These are phyloP conservation scores for Trichocladium uniseriatum DNA, from an alignment of 495 filamentous ascomycete species.

Conservation along the genomic window DNA sequence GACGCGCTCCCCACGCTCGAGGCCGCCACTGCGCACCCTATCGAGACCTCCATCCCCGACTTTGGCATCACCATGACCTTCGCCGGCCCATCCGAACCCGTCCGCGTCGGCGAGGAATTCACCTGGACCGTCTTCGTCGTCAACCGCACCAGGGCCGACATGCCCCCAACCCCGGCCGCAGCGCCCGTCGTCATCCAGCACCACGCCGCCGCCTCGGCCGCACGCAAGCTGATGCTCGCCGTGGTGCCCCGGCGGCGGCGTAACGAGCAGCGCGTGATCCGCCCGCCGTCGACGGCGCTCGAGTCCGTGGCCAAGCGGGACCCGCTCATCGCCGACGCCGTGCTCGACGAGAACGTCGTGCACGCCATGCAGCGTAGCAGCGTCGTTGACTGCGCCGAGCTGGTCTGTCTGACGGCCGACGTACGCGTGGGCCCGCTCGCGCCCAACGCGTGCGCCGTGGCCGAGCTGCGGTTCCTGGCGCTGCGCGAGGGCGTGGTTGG, in stretches of 20 bases:
- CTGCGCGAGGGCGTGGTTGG: constrained; percentile 64
- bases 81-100: constrained; percentile 46
- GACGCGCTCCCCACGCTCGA: constrained; percentile 47
- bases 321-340: constrained; percentile 55
- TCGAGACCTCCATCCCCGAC: constrained; percentile 43
- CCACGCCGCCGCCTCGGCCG: constrained; percentile 11
- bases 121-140: constrained; percentile 84
- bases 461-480: constrained; percentile 71
- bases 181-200: not conserved
- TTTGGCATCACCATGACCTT: constrained; percentile 68
- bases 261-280: constrained; percentile 51
- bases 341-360: constrained; percentile 76
- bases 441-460: constrained; percentile 69
- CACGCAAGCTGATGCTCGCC: constrained; percentile 69
- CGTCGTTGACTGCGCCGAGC: constrained; percentile 58
- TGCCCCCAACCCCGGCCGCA: not conserved
- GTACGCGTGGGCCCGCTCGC: constrained; percentile 69
- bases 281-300: constrained; percentile 41
- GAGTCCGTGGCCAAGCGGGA: constrained; percentile 15
- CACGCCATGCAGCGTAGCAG: constrained; percentile 73
- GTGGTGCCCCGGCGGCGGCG: constrained; percentile 69
- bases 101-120: constrained; percentile 64
- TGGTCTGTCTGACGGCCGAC: constrained; percentile 77
- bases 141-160: constrained; percentile 50
- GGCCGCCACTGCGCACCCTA: constrained; percentile 33